Evolutionary conservation across 768 basidiomycete species (phyloP), one percentile per base, ranked within the genome.

Genomic region (Rhodotorula babjevae): DNA sequence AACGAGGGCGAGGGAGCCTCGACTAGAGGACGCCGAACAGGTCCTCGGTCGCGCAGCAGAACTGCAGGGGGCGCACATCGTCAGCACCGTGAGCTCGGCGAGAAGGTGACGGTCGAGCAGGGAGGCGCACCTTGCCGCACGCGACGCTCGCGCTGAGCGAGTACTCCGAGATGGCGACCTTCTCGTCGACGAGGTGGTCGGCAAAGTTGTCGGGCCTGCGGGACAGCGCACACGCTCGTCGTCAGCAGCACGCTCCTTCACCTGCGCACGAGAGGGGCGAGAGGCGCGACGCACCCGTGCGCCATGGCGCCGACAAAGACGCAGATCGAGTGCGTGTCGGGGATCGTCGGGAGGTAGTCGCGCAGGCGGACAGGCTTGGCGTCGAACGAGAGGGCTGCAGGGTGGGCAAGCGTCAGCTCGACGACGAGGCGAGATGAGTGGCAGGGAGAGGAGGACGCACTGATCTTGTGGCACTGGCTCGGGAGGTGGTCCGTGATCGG

Each of bases 291-390:
- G 63, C 44, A 83, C 80, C 95, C 95, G 69, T 95, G 85, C 12
- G 95, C 95, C 95, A 99, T 99, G 31, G 95, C 96, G 61, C 95
- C 95, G 67, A 99, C 93, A 77, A 97, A 96, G 66, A 99, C 90
- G 27, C 92, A 93, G 65, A 99, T 83, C 50, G 89, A 89, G 78
- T 97, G 92, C 10, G 91, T 90, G 66, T 89, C 85, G 0, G 94
- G 93, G 12, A 98, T 82, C 0, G 88, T 91, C 0, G 89, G 89
- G 58, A 99, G 84, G 83, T 92, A 97, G 68, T 86, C 84, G 2
- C 92, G 92, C 59, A 98, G 83, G 57, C 90, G 85, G 72, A 90
- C 84, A 3, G 88, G 90, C 16, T 87, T 89, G 5, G 93, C 89
- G 77, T 99, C 94, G 57, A 92, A 92, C 10, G 94, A 96, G 21